Evolutionary conservation across 2,329 filamentous ascomycete species (phyloP), one percentile per base, ranked within the genome.

Genomic region (Pseudofabraea citricarpa): DNA sequence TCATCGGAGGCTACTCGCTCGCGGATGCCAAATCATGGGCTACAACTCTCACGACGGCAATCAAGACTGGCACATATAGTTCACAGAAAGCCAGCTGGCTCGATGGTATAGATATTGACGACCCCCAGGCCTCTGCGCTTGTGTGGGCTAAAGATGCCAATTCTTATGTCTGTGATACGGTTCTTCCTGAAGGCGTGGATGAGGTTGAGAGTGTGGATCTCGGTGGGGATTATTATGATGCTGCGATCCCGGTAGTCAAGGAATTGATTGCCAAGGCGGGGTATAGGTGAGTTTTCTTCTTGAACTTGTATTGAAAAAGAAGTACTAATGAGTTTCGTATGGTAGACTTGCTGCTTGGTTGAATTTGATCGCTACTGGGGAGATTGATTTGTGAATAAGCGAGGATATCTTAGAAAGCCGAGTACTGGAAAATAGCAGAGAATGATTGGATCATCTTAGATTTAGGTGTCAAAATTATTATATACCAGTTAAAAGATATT

Each of bases 211-310:
- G 70, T 16, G 68, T 77, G 57, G 81, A 86, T 59, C 67, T 87
- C 7, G 72, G 72, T 6, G 75, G 74, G 0, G 70, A 74, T 27
- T 87, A 87, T 59, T 86, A 79, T 52, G 68, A 76, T 13, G 72
- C 70, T 22, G 83, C 81, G 2, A 74, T 75, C 15, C 77, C 74
- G 15, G 73, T 81, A 43, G 69, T 87, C 23, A 78, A 87, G 62
- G 56, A 75, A 47, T 77, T 83, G 60, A 72, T 88, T 45, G 83
- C 83, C 4, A 78, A 77, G 53, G 84, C 79, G 6, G 85, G 84
- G 10, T 85, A 80, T 59, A 73, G 84, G 31, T 51, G 32, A 23
- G 50, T 45, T 31, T 9, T 24, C 10, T 29, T 4, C 2, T 15
- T 19, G 31, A 15, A 12, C 3, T 19, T 20, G 10, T 31, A 12